These are phyloP conservation scores for Debaryomyces coudertii DNA, from an alignment of 1,139 yeast species.

Conservation along the genomic window DNA sequence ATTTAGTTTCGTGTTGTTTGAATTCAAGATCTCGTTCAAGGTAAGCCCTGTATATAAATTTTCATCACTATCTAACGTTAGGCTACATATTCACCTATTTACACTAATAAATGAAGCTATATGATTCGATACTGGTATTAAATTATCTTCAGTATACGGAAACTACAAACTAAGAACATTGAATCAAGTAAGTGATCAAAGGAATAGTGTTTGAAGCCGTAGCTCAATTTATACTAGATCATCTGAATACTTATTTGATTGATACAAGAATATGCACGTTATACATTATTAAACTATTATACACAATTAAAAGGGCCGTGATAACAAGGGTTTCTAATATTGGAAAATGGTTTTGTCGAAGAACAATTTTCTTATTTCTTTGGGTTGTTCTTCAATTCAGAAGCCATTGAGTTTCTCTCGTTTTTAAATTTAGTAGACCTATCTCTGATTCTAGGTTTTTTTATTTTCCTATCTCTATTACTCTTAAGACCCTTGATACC, in stretches of 20 bases:
- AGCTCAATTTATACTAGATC: background rate
- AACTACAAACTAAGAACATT: no score
- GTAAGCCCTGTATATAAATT: constrained; percentile 5
- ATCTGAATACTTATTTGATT: background rate
- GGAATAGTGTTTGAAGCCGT: background rate
- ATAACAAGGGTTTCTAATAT: background rate
- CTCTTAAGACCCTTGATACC: constrained; percentile 59
- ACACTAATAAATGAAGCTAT: no score
- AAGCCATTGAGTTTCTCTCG: constrained; percentile 30
- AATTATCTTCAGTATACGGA: background rate
- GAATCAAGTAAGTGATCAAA: background rate
- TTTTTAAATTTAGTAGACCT: constrained; percentile 63
- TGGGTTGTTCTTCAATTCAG: constrained; percentile 10
- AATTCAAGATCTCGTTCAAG: constrained; percentile 3
- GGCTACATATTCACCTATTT: no score
- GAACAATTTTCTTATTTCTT: constrained; percentile 17
- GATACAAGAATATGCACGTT: constrained; percentile 2
- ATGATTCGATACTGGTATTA: background rate
- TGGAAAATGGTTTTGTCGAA: background rate
- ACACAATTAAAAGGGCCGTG: background rate
- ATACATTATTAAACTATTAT: constrained; percentile 7
- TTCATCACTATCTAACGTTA: background rate
- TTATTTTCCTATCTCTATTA: constrained; percentile 44
- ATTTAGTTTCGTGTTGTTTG: constrained; percentile 6
- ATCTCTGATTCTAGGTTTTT: constrained; percentile 69